Base-by-base conservation (phyloP, 2,329 filamentous ascomycete genomes). In the Fusarium pseudonygamai region DNA sequence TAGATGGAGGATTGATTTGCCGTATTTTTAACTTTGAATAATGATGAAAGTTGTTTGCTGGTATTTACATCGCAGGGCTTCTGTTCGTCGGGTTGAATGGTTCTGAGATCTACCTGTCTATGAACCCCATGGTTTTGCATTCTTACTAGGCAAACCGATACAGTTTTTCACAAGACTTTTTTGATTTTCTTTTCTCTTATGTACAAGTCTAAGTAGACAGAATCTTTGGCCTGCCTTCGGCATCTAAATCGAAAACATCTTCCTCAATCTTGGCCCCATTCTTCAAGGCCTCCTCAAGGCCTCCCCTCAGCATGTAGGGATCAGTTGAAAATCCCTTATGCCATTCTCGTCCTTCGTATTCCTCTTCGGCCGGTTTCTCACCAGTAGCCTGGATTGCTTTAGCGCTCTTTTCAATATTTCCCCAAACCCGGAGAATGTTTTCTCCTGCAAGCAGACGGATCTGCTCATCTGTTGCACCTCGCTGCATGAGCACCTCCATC, bases 351-450 rank as follows among this genome's bases (percentile, higher is more conserved):
- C 68, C 77, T 28, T 75, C 75, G 30, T 77, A 80, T 39, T 80
- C 78, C 5, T 78, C 79, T 40, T 81, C 80, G 0, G 75, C 66
- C 1, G 79, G 79, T 50, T 75, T 74, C 60, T 78, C 76, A 0
- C 69, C 66, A 1, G 59, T 64, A 9, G 37, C 59, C 24, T 70
- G 71, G 9, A 79, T 77, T 46, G 77, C 73, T 22, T 61, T 72
- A 13, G 79, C 75, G 1, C 76, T 66, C 26, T 73, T 52, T 65
- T 81, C 79, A 22, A 80, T 76, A 7, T 75, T 69, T 4, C 57
- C 72, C 79, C 78, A 80, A 4, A 80, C 77, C 24, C 78, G 74
- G 4, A 80, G 72, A 14, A 80, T 72, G n/a, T 79, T 80, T 18
- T 78, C 74, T 20, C 79, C 79, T 3, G 74, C 76, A 14, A 81